Base-by-base conservation (phyloP, 768 basidiomycete species). In the Amanita polypyramis region DNA sequence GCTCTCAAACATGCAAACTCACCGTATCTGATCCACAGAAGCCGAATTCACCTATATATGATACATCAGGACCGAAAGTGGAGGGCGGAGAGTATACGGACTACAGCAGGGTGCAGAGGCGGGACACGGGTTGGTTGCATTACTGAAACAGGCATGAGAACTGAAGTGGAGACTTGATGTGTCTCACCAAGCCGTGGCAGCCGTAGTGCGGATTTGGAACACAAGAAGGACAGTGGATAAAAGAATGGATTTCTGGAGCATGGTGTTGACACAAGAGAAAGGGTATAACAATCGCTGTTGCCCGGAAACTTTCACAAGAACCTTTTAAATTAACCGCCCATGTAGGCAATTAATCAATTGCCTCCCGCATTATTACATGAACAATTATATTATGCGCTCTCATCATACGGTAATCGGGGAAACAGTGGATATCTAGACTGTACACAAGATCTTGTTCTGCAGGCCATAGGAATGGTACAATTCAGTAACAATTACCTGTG, bases 101-200 rank as follows among this genome's bases (percentile, higher is more conserved):
- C 74, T 76, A 62, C 75, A 77, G 54, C 76, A 78, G 11, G 76
- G 75, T 14, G 70, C 67, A 15, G 65, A 58, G 7, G 62, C 51
- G 15, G 73, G 67, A 55, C 76, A 77, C 5, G 63, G 66, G 5
- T 60, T 62, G 9, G 70, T 74, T 12, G 60, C 61, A 54, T 73
- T 74, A 57, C 75, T 75, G 50, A 43, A 44, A 20, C 9, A 33
- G 37, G 3, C 17, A 14, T 42, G 32, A 48, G 30, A 20, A 32
- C 14, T 15, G 2, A 17, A 8, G 3, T 17, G 12, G 20, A 40
- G 14, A 41, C n/a, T 19, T 25, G 30, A 11, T 29, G 9, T 17
- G 2, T 27, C 46, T 39, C 17, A 49, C 47, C 47, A 49, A 15
- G 39, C 21, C 4, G 37, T 27, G 2, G 47, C 47, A 19, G 37